phyloP scores from a whole-genome alignment of 306 rosid genomes.

The Carpinus fangiana region DNA sequence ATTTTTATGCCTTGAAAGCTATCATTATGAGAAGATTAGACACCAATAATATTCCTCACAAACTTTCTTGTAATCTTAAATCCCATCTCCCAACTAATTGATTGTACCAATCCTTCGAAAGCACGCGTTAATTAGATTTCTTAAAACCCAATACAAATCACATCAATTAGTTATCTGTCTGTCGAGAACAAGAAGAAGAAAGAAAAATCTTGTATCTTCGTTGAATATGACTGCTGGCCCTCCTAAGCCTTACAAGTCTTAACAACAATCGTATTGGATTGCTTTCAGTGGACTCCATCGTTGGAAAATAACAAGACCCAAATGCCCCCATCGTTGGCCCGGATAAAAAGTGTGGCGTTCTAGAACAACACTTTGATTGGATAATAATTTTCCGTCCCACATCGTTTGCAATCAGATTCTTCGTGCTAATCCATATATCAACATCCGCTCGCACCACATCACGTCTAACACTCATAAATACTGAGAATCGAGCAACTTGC shows the following conservation, averaged over 20 bases:
- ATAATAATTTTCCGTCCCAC: not conserved
- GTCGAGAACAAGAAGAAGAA: not conserved
- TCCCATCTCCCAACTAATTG: not conserved
- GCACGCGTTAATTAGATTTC: not conserved
- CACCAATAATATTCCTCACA: not conserved
- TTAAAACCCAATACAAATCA: not conserved
- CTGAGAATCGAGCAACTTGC: too few species aligned
- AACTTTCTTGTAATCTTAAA: not conserved
- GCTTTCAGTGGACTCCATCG: too few species aligned
- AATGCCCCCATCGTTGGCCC: not conserved
- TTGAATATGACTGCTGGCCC: too few species aligned
- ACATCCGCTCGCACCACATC: slow-evolving; percentile 12
- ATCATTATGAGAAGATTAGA: too few species aligned
- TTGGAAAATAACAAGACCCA: not conserved
- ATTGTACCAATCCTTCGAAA: not conserved
- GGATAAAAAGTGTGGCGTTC: not conserved
- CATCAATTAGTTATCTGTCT: not conserved
- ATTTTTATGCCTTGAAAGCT: too few species aligned
- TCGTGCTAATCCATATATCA: not conserved
- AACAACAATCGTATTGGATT: too few species aligned
- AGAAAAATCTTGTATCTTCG: not conserved
- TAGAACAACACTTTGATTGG: not conserved
- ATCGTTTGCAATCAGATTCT: not conserved
- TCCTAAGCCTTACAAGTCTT: too few species aligned
- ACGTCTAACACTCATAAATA: not conserved